Conservation (phyloP, 257 asterid genomes). For the Nicotiana paniculata region DNA sequence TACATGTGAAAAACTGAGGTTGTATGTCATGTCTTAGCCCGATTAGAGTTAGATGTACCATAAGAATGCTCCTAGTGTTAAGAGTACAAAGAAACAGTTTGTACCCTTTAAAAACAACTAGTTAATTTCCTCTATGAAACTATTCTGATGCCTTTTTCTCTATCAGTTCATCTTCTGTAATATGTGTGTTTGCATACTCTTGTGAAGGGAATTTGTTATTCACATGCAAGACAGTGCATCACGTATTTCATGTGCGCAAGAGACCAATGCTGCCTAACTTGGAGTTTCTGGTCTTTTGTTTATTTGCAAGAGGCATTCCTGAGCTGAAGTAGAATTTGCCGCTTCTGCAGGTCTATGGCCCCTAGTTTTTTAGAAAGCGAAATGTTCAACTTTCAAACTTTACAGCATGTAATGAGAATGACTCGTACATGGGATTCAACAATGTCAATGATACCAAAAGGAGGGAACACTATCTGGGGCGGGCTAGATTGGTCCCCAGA, state of each 20-base stretch:
- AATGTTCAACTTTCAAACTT: conserved; percentile 58
- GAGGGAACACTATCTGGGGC: conserved; percentile 87
- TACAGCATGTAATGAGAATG: conserved; percentile 68
- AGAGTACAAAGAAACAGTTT: not conserved
- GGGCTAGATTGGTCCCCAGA: conserved; percentile 85
- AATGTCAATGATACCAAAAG: conserved; percentile 77
- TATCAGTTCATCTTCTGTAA: not conserved
- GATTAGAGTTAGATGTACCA: not conserved
- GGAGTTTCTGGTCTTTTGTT: not conserved
- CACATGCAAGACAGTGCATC: not conserved
- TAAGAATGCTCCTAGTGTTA: not conserved
- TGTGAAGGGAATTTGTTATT: not conserved
- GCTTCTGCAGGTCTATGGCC: conserved; percentile 51
- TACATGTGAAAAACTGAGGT: not conserved
- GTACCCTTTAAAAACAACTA: not conserved
- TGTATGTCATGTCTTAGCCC: not conserved
- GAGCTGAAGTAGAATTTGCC: not conserved
- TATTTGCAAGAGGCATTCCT: not conserved
- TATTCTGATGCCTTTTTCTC: not conserved
- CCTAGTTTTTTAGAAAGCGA: conserved; percentile 66
- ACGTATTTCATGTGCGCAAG: not conserved
- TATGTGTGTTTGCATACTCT: not conserved
- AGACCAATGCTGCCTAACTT: not conserved
- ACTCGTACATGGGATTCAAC: conserved; percentile 86
- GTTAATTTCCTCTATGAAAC: not conserved